Percentiles rank a stretch among this genome's conserved stretches.
Conservation (phyloP, 73 alveolate genomes). For the Symbiodinium natans region DNA sequence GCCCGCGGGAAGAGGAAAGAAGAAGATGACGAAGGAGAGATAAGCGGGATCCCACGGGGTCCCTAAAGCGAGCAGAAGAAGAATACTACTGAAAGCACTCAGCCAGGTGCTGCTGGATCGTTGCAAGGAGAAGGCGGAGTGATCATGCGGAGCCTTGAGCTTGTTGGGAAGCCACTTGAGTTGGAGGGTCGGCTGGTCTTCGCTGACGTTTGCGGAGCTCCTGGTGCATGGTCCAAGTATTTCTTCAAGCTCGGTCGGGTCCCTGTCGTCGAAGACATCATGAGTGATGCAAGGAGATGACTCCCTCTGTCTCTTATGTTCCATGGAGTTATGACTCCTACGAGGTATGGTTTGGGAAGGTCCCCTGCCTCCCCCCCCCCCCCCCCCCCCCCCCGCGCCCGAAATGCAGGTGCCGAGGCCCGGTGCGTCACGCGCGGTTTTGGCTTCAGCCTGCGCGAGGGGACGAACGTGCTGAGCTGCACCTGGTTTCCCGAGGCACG, state of each 20-base stretch:
- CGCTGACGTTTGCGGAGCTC: slow-evolving; percentile 66
- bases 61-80: too few relatives aligned
- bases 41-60: too few relatives aligned
- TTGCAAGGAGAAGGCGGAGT: background rate
- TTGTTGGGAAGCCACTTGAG: background rate
- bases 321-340: background rate
- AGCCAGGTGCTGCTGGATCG: background rate
- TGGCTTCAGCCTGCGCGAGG: slow-evolving; percentile 57
- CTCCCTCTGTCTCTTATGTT: background rate
- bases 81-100: too few relatives aligned
- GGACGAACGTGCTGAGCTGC: slow-evolving; percentile 74
- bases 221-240: slow-evolving; percentile 80
- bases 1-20: too few relatives aligned
- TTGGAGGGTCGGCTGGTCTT: slow-evolving; percentile 38
- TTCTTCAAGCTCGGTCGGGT: slow-evolving; percentile 19
- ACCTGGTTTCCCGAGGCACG: slow-evolving; percentile 72
- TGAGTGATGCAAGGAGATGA: background rate
- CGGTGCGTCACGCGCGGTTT: slow-evolving; percentile 11
- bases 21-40: too few relatives aligned
- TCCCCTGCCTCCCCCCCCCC: too few relatives aligned
- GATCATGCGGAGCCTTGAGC: background rate
- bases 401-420: slow-evolving; percentile 19
- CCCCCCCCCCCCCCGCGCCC: too few relatives aligned
- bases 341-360: too few relatives aligned
- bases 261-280: too few relatives aligned